phyloP scores from a whole-genome alignment of 768 basidiomycete genomes.

The Tephrocybe rancida region DNA sequence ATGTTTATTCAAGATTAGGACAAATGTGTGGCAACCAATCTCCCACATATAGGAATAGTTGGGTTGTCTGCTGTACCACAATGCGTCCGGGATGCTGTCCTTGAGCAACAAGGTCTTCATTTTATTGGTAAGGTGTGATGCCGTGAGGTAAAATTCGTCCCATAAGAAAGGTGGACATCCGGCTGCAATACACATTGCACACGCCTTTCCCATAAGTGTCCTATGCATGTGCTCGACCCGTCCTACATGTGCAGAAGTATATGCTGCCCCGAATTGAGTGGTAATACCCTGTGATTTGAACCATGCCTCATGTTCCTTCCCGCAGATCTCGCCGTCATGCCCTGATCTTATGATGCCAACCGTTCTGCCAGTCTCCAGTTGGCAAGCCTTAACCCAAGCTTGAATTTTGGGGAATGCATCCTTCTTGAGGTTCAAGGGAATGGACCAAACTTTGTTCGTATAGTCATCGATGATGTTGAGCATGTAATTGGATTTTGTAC shows the following conservation, averaged over 20 bases:
- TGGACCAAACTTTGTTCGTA: neutral
- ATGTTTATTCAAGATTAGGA: conserved; percentile 31
- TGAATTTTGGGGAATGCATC: neutral
- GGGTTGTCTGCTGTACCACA: conserved; percentile 19
- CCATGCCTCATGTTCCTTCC: neutral
- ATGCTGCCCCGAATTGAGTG: too few species aligned
- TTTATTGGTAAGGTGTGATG: conserved; percentile 13
- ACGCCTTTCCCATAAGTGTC: conserved; percentile 26
- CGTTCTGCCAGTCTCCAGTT: neutral
- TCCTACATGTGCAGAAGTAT: conserved; percentile 9
- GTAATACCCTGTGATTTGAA: neutral
- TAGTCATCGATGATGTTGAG: too few species aligned
- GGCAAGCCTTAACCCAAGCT: neutral
- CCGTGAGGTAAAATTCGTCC: neutral
- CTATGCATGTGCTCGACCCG: conserved; percentile 31
- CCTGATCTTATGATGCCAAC: neutral
- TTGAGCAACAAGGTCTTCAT: conserved; percentile 1
- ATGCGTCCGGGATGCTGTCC: conserved; percentile 20
- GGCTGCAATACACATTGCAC: conserved; percentile 27
- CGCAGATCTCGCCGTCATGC: neutral
- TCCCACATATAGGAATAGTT: conserved; percentile 29
- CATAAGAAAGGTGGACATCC: too few species aligned
- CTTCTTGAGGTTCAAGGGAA: neutral
- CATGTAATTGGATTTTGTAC: neutral
- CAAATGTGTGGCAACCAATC: conserved; percentile 35